Percentiles rank a stretch among this genome's conserved stretches.
Conservation (phyloP, 306 rosid genomes). For the Geum urbanum region DNA sequence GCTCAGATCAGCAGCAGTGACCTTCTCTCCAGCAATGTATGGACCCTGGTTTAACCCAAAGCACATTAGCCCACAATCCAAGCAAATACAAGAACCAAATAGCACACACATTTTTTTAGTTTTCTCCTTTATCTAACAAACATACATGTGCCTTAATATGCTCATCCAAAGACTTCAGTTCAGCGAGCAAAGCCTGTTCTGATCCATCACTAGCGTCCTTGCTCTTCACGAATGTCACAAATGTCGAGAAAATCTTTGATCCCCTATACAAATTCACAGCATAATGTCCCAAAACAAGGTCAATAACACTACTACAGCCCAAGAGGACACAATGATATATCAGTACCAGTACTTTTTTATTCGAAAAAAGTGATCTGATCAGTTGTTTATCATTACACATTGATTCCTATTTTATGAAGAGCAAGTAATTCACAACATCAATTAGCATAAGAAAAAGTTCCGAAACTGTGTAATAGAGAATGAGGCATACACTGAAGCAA, state of each 20-base stretch:
- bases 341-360: background rate
- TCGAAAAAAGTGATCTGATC: too few relatives aligned
- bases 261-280: slow-evolving; percentile 51
- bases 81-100: background rate
- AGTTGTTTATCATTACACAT: too few relatives aligned
- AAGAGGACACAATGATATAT: background rate
- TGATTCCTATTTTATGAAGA: too few relatives aligned
- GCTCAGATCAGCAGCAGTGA: slow-evolving; percentile 78
- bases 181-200: slow-evolving; percentile 68
- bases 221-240: slow-evolving; percentile 67
- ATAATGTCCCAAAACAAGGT: slow-evolving; percentile 3
- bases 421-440: background rate
- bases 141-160: slow-evolving; percentile 82
- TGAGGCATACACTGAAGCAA: slow-evolving; percentile 57
- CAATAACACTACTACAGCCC: background rate
- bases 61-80: slow-evolving; percentile 20
- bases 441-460: background rate
- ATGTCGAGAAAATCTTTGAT: slow-evolving; percentile 63
- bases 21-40: slow-evolving; percentile 74
- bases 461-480: background rate
- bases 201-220: slow-evolving; percentile 83
- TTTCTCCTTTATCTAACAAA: slow-evolving; percentile 12
- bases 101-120: background rate
- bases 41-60: slow-evolving; percentile 59
- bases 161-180: slow-evolving; percentile 66